phyloP scores from a whole-genome alignment of 2,329 filamentous ascomycete species.

The Alternaria rosae region DNA sequence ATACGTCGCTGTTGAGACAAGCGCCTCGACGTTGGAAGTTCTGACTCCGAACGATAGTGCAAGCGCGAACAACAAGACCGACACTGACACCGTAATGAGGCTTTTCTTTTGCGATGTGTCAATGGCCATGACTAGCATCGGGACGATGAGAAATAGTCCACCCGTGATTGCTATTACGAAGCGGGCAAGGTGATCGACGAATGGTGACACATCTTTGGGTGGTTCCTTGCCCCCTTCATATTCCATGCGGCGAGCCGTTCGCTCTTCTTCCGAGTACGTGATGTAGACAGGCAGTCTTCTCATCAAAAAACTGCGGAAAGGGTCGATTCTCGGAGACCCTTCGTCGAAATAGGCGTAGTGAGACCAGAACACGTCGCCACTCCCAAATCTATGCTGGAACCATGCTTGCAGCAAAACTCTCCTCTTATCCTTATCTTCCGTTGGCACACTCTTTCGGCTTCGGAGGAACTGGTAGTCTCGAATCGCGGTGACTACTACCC shows the following conservation, averaged over 20 bases:
- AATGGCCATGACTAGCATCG: not conserved
- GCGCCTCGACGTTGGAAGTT: not conserved
- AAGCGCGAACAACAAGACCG: not conserved
- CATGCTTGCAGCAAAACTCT: not conserved
- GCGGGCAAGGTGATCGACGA: not conserved
- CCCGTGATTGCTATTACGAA: not conserved
- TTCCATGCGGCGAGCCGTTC: not conserved
- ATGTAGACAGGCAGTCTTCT: not conserved
- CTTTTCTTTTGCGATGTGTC: not conserved
- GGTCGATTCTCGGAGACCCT: rapidly evolving
- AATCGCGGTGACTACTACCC: not conserved
- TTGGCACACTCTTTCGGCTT: not conserved
- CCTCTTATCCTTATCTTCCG: not conserved
- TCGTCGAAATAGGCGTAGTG: not conserved
- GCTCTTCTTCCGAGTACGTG: not conserved
- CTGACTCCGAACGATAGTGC: not conserved
- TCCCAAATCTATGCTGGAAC: not conserved
- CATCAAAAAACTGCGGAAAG: not conserved
- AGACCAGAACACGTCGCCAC: not conserved
- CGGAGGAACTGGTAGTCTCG: not conserved
- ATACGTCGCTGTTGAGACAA: not conserved
- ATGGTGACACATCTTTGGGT: not conserved
- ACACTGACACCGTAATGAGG: rapidly evolving
- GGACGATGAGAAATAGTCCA: not conserved
- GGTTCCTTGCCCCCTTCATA: not conserved